Evolutionary conservation across 1,284 basidiomycete genomes (phyloP).

Genomic region (Sporisorium reilianum): DNA sequence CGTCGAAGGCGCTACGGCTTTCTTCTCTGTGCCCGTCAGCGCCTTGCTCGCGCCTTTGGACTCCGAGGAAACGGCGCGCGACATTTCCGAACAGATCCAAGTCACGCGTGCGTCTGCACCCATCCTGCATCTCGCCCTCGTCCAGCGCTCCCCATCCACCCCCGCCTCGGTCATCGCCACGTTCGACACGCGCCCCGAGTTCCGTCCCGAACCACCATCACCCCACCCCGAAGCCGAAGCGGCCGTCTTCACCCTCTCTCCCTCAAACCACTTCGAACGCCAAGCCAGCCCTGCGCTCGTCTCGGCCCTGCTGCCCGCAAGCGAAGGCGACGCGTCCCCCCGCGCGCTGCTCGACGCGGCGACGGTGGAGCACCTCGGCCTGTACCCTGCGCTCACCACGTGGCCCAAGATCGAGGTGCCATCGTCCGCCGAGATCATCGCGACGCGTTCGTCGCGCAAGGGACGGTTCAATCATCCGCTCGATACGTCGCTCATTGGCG

Average conservation of each 20-base stretch:
- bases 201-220: conserved; percentile 17
- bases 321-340: conserved; percentile 8
- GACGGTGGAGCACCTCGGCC: conserved; percentile 42
- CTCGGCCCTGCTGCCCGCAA: conserved; percentile 30
- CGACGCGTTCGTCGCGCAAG: conserved; percentile 39
- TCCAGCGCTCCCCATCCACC: conserved; percentile 1
- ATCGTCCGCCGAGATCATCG: conserved; percentile 53
- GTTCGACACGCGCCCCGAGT: conserved; percentile 45
- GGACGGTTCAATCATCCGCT: conserved; percentile 49
- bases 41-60: conserved; percentile 24
- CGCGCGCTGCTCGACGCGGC: conserved; percentile 35
- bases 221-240: conserved; percentile 23
- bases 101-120: conserved; percentile 43
- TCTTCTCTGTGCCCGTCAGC: conserved; percentile 50
- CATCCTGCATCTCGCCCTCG: conserved; percentile 40
- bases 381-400: conserved; percentile 57
- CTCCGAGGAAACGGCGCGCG: conserved; percentile 22
- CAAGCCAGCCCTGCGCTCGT: conserved; percentile 19
- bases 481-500: conserved; percentile 44
- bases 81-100: conserved; percentile 32
- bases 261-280: conserved; percentile 21
- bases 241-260: conserved; percentile 19
- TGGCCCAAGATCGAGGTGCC: conserved; percentile 60
- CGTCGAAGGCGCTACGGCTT: conserved; percentile 58
- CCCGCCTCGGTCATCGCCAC: conserved; percentile 25